Conservation (phyloP, 129 eudicot genomes). For the Sambucus nigra region DNA sequence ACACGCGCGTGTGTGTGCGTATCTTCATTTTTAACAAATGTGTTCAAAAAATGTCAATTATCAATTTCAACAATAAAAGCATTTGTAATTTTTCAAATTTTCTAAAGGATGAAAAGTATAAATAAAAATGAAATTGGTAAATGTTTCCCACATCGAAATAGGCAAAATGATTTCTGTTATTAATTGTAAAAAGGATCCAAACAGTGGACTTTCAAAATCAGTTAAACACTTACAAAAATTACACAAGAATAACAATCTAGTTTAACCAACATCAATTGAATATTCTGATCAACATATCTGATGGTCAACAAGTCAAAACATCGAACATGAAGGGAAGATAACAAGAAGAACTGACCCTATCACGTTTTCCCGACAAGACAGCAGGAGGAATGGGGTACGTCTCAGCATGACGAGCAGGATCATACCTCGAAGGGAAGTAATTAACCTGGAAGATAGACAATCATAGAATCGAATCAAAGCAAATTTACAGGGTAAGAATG, state of each 20-base stretch:
- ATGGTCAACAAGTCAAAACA: background rate
- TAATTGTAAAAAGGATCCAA: background rate
- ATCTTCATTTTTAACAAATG: no score
- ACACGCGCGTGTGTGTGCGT: no score
- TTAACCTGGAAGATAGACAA: constrained; percentile 49
- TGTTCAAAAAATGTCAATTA: no score
- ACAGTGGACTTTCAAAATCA: background rate
- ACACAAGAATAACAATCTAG: background rate
- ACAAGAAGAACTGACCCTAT: constrained; percentile 34
- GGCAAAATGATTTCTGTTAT: no score
- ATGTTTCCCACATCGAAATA: no score
- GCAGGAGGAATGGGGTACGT: constrained; percentile 52
- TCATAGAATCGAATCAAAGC: background rate
- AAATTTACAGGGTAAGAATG: background rate
- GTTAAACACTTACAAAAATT: background rate
- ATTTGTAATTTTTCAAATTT: no score
- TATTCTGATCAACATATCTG: background rate
- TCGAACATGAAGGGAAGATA: background rate
- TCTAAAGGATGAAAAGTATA: no score
- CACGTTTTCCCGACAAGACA: constrained; percentile 51
- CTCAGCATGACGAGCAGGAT: constrained; percentile 64
- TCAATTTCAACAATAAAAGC: no score
- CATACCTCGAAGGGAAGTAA: constrained; percentile 77
- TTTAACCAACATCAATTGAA: background rate
- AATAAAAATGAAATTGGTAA: no score